Conservation (phyloP, 805 yeast genomes). For the Ogataea nitratoaversa region DNA sequence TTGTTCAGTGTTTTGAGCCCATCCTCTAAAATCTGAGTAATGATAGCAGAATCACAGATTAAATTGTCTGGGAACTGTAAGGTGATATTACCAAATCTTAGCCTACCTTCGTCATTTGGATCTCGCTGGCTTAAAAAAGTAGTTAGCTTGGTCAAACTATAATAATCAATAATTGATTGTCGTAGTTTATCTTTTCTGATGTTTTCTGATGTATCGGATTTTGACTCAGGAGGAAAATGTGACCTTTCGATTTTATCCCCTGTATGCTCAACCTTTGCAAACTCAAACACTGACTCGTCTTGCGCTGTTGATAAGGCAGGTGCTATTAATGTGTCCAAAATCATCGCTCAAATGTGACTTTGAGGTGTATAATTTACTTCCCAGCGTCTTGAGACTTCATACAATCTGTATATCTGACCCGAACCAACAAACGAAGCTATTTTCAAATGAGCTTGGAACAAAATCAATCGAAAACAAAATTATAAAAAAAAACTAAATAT, state of each 20-base stretch:
- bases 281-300: slow-evolving; percentile 52
- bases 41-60: slow-evolving; percentile 72
- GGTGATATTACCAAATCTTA: slow-evolving; percentile 52
- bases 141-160: slow-evolving; percentile 37
- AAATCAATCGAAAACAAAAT: no score
- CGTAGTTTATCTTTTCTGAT: slow-evolving; percentile 20
- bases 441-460: no score
- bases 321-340: slow-evolving; percentile 37
- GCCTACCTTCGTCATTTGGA: slow-evolving; percentile 17
- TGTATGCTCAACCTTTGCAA: slow-evolving; percentile 36
- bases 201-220: slow-evolving; percentile 15
- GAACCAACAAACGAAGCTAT: no score
- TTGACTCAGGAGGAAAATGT: slow-evolving; percentile 27
- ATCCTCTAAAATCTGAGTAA: slow-evolving; percentile 52
- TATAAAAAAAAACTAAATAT: no score
- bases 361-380: no score
- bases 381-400: no score
- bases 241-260: slow-evolving; percentile 11
- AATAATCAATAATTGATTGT: slow-evolving; percentile 43
- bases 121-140: slow-evolving; percentile 25
- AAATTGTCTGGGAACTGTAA: slow-evolving; percentile 87
- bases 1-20: slow-evolving; percentile 21
- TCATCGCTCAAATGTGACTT: slow-evolving; percentile 2
- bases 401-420: no score
- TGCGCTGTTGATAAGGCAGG: slow-evolving; percentile 76